Conservation (phyloP, 208 protist species). For the Trypanosoma boissoni region DNA sequence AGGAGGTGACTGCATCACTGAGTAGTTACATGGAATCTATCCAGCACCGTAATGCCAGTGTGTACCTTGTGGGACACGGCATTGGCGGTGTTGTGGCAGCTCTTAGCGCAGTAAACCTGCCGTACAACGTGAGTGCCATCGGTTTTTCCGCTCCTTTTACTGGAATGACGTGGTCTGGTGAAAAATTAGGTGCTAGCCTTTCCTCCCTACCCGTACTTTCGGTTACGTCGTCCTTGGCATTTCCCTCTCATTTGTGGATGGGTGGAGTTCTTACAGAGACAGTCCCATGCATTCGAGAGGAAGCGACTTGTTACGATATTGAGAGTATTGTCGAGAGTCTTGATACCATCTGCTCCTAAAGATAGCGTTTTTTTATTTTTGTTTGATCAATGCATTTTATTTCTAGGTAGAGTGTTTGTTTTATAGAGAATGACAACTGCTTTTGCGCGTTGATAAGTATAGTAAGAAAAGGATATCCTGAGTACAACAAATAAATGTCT, state of each 20-base stretch:
- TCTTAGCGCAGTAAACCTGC: background rate
- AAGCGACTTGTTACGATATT: slow-evolving; percentile 31
- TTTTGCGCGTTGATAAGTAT: too few species aligned
- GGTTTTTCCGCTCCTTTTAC: slow-evolving; percentile 9
- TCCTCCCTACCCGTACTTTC: slow-evolving; percentile 27
- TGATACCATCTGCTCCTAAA: slow-evolving; percentile 1
- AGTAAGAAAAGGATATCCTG: too few species aligned
- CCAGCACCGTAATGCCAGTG: background rate
- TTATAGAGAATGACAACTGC: background rate
- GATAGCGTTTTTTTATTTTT: too few species aligned
- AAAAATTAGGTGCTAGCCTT: background rate
- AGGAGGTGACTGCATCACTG: background rate
- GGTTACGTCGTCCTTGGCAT: slow-evolving; percentile 26
- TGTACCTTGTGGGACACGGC: slow-evolving; percentile 28
- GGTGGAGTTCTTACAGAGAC: slow-evolving; percentile 29
- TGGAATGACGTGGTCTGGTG: slow-evolving; percentile 16
- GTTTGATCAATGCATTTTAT: too few species aligned
- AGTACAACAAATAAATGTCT: background rate
- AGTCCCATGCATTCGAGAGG: slow-evolving; percentile 35
- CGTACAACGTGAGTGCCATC: slow-evolving; percentile 3
- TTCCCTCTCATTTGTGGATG: slow-evolving; percentile 37
- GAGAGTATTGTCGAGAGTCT: slow-evolving; percentile 32
- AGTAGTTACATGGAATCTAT: background rate
- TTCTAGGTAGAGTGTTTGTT: background rate
- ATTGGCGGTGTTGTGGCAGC: slow-evolving; percentile 7